Base-by-base conservation (phyloP, 345 rosid species). In the Eucalyptus globulus region DNA sequence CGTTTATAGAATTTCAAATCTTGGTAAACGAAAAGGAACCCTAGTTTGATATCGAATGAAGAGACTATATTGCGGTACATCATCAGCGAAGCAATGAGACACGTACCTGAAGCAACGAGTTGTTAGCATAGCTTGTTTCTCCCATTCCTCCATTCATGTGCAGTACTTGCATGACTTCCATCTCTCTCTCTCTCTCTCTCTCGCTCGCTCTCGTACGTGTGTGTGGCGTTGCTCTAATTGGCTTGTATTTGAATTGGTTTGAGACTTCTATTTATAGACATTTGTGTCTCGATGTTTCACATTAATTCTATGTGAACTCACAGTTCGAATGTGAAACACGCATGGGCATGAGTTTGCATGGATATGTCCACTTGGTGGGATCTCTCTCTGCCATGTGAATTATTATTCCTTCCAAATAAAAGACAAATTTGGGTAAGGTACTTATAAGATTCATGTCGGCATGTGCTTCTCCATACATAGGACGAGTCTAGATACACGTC, bases 101-200 rank as follows among this genome's bases (percentile, higher is more conserved):
- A 60, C 15, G 3, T 69, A 34, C 44, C 80, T 15, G 80, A 69
- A 72, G 83, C 27, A 72, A 60, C 1, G 96, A 92, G 87, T 93
- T 94, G 45, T 69, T 54, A 9, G 96, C 94, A 24, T 93, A 93
- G 53, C 96, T 94, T 22, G 92, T 24, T 8, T 90, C 92, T 72
- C 94, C 94, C 19, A 21, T 37, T 89, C 54, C 89, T 34, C 45
- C 83, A 37, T 72, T 94, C 96, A 94, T 67, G 34, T 29, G 58
- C 10, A 53, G 58, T 19, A 53, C 34, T 62, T 11, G 72, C 34
- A 27, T 13, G 69, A 27, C 69, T 27, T 27, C 69, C 58, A 53
- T 53, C 24, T 53, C 56, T 17, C 56, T 53, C 56, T 54, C 58
- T 54, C 60, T 54, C 58, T 54, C 58, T 56, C 62, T 56, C 62